Evolutionary conservation across 2,329 filamentous ascomycete genomes (phyloP), one percentile per base, ranked within the genome.

Genomic region (Pseudocercospora crystallina): DNA sequence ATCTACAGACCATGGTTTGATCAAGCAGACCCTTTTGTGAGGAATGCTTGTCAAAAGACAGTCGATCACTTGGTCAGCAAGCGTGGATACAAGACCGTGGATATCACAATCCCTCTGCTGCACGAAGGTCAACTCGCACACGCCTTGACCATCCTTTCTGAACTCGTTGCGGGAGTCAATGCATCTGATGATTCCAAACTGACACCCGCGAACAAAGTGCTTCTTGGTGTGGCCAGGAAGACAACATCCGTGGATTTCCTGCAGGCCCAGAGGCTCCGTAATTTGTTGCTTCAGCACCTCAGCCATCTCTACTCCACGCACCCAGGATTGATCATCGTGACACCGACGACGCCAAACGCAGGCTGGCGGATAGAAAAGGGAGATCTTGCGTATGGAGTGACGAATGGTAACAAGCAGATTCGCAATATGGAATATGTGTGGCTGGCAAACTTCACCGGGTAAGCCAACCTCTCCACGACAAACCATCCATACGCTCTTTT

Each of bases 381-480:
- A 1, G 84, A 90, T 62, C 66, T 83, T 4, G 59, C 65, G 7
- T 71, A 76, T 40, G 91, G 91, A 2, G 75, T 89, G 59, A 85
- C 79, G 33, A 86, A 96, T 67, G 85, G 79, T 0, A 90, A 94
- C 66, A 76, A 73, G 54, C 84, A 82, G 12, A 74, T 95, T n/a
- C 76, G 80, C 20, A 88, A 82, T 65, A 95, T 96, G 89, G 82
- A 86, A 69, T 96, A 89, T 70, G 84, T 88, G 12, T 95, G 87
- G 80, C 71, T 95, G 32, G 87, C 90, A 5, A 96, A 96, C 70
- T 85, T 90, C 61, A 82, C 79, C 0, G 91, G 91, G 0, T 26
- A 7, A 26, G 20, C 7, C 7, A 3, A 26, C 20, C 20, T 26
- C 3, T 26, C 4, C 4, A 26, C 7, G 20, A 4, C 20, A 26